Conservation (phyloP, 2,329 filamentous ascomycete species). For the Metarhizium anisopliae region DNA sequence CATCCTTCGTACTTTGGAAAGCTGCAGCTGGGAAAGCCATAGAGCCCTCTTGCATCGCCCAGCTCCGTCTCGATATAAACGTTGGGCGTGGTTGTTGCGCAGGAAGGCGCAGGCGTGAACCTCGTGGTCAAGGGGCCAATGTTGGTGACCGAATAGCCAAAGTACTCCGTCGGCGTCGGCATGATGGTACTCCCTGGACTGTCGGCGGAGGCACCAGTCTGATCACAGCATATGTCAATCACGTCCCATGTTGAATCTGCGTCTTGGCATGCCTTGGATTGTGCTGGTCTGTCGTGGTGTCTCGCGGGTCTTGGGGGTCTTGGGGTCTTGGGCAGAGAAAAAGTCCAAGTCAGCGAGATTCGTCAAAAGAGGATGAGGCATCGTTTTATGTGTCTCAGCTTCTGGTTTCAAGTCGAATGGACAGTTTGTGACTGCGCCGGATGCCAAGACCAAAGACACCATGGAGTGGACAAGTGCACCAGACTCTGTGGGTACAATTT, state of each 20-base stretch:
- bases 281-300: neutral
- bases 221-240: neutral
- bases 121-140: constrained; percentile 21
- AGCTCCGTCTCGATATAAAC: neutral
- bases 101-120: constrained; percentile 17
- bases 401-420: neutral
- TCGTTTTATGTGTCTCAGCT: neutral
- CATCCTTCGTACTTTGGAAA: constrained; percentile 9
- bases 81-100: constrained; percentile 10
- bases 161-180: constrained; percentile 15
- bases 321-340: neutral
- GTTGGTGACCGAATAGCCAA: constrained; percentile 16
- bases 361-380: neutral
- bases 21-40: constrained; percentile 8
- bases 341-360: neutral
- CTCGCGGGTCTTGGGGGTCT: neutral
- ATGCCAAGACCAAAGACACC: neutral
- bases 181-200: constrained; percentile 9
- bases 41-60: neutral
- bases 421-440: neutral
- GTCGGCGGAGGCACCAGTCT: neutral
- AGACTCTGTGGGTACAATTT: no score
- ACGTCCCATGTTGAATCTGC: neutral
- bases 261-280: neutral
- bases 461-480: neutral